Conservation (phyloP, 192 early-diverging fungal species). For the Pilaira anomala region DNA sequence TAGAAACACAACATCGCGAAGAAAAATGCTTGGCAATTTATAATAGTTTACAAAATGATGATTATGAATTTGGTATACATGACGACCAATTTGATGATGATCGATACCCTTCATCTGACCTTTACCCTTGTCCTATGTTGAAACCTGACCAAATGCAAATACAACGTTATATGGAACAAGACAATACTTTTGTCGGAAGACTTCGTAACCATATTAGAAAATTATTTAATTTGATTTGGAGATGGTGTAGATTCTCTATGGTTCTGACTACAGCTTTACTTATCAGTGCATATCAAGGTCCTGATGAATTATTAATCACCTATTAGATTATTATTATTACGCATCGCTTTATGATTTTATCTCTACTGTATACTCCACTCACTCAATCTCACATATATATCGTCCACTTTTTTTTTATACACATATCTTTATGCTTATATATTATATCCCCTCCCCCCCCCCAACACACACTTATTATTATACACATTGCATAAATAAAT, state of each 20-base stretch:
- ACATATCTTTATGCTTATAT: not conserved
- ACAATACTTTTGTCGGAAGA: slow-evolving; percentile 15
- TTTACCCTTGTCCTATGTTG: slow-evolving; percentile 23
- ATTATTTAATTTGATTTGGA: slow-evolving; percentile 46
- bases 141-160: not conserved
- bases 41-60: not conserved
- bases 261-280: slow-evolving; percentile 46
- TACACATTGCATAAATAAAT: too few species aligned
- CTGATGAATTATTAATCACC: slow-evolving; percentile 30
- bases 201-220: slow-evolving; percentile 11
- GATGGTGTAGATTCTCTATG: slow-evolving; percentile 54
- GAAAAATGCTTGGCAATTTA: not conserved
- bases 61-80: not conserved
- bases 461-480: too few species aligned
- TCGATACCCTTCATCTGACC: slow-evolving; percentile 5
- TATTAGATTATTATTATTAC: not conserved
- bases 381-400: not conserved
- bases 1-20: slow-evolving; percentile 13
- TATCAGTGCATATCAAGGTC: slow-evolving; percentile 53
- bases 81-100: not conserved
- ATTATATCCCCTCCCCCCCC: not conserved
- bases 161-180: not conserved
- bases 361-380: not conserved
- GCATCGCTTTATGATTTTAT: not conserved
- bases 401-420: not conserved